Evolutionary conservation across 83 land plant species (phyloP), one percentile per base, ranked within the genome.

Genomic region (Picea abies): DNA sequence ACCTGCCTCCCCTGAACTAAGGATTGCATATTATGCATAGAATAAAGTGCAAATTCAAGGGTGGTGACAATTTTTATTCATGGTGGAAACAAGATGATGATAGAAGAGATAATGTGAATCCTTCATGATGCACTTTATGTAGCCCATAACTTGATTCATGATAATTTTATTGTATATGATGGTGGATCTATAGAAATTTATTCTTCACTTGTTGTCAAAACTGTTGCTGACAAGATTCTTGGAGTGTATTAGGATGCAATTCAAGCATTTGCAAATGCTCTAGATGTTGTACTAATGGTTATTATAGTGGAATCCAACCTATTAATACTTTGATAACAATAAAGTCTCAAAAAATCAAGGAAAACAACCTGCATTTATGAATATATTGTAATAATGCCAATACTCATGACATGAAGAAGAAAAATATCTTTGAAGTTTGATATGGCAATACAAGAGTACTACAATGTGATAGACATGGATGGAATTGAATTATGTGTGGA

Each of bases 51-150:
- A 58, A 94, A 97, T 82, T 97, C 99, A 76, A 90, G 88, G 85
- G 98, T 98, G 63, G 98, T 94, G 44, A 97, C 99, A 63, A 90
- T 97, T 19, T 97, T 97, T 79, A 96, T 97, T 41, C 95, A 98
- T 81, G 99, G 99, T 25, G 99, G 99, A 72, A 97, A 94, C 90
- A 95, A 97, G 81, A 97, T 97, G 99, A 94, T 97, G 92, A 91
- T 97, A 37, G 99, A 97, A 84, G 98, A 97, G 83, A 97, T 98
- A 67, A 97, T 96, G 79, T 91, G 98, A 7, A 97, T 97, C 73
- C 63, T 97, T 47, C 99, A 97, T 87, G 99, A 97, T 91, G 99
- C 99, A 1, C 86, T 97, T 25, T 97, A 98, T 91, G 98, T 96
- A 63, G 99, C 99, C 16, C 89, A 98, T 49, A 97, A 97, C 86